A percentile compares a stretch with the other conserved stretches of the same genome.
Conservation (phyloP, 2,329 filamentous ascomycete species). For the Fusarium mexicanum region DNA sequence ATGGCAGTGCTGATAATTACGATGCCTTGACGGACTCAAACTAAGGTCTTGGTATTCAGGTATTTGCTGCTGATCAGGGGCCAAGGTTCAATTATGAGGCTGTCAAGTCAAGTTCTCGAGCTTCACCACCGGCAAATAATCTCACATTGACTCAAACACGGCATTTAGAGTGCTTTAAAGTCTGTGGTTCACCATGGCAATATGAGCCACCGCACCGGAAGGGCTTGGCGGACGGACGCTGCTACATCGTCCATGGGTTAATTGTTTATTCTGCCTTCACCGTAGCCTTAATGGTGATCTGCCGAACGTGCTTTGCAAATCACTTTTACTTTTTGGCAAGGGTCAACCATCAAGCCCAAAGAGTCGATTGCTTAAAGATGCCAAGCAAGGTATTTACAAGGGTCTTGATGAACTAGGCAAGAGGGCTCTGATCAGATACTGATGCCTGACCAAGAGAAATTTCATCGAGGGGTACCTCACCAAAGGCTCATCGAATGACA, state of each 20-base stretch:
- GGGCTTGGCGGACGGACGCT: constrained; percentile 25
- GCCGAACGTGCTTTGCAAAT: constrained; percentile 19
- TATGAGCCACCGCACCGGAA: constrained; percentile 17
- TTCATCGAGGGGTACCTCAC: constrained; percentile 2
- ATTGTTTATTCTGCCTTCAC: constrained; percentile 24
- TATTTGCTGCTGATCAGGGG: neutral
- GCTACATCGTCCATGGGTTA: constrained; percentile 20
- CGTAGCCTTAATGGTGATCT: constrained; percentile 37
- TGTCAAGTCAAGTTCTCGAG: constrained; percentile 15
- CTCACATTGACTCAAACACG: neutral
- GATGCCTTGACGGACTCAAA: neutral
- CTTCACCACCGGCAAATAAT: neutral
- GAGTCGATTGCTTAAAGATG: neutral
- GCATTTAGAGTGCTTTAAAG: neutral
- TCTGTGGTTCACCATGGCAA: constrained; percentile 17
- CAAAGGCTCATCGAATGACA: neutral
- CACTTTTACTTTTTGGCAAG: constrained; percentile 14
- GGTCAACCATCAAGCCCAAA: constrained; percentile 1
- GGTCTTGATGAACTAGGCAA: neutral
- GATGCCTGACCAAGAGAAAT: constrained; percentile 5
- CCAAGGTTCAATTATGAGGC: constrained; percentile 15
- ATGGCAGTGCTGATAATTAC: neutral
- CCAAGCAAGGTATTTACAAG: constrained; percentile 15
- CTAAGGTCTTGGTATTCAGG: constrained; percentile 3
- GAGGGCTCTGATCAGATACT: neutral